Evolutionary conservation across 1,284 basidiomycete genomes (phyloP), one percentile per base, ranked within the genome.

Genomic region (Agaricales sp.): DNA sequence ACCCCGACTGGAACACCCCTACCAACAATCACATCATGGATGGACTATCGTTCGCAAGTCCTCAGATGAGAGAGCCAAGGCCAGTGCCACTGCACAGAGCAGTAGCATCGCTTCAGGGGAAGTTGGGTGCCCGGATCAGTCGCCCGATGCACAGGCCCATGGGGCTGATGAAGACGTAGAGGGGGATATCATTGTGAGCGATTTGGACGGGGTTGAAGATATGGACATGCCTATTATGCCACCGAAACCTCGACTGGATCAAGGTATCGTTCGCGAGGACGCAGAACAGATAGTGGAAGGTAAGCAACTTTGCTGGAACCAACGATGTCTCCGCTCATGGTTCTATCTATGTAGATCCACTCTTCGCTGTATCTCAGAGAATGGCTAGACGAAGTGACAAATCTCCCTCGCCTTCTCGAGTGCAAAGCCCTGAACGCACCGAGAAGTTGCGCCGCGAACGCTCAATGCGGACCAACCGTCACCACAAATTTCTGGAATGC

Each of bases 31-130:
- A 48, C 67, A 67, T 67, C 75, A 77, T 58, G 83, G 80, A 24
- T 87, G 82, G 87, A 88, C 82, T 20, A 81, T 87, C 59, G 80
- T 87, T 53, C 75, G 75, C 52, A 82, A 70, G 54, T 65, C 66
- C 6, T 60, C 69, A 54, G 56, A 52, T 60, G 58, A 52, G 57
- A 62, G 52, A 62, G 59, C 56, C 26, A 58, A n/a, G n/a, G n/a
- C n/a, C n/a, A n/a, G n/a, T n/a, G n/a, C n/a, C n/a, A n/a, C n/a
- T n/a, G n/a, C n/a, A n/a, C n/a, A n/a, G n/a, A n/a, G n/a, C n/a
- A n/a, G n/a, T n/a, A n/a, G n/a, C n/a, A n/a, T n/a, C n/a, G n/a
- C n/a, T n/a, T n/a, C n/a, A n/a, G n/a, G n/a, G n/a, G n/a, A n/a
- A n/a, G n/a, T n/a, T n/a, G n/a, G n/a, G n/a, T n/a, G n/a, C n/a